Evolutionary conservation across 371 early-diverging fungal genomes (phyloP).

Genomic region (Rhizoclosmatium hyalinum): DNA sequence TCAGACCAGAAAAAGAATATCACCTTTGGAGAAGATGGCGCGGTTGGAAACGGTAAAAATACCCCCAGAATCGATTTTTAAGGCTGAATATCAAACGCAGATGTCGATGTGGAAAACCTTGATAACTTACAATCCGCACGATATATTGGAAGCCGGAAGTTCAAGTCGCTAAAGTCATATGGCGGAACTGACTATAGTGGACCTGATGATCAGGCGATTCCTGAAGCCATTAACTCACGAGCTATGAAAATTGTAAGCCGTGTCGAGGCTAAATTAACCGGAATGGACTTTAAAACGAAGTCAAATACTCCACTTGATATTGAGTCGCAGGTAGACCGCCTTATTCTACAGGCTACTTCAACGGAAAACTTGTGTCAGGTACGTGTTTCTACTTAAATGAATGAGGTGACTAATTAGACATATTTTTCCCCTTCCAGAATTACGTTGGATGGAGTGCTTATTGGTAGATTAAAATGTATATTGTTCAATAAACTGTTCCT

Average conservation of each 20-base stretch:
- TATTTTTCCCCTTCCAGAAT: too few relatives aligned
- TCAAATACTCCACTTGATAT: conserved; percentile 81
- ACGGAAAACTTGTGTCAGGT: conserved; percentile 89
- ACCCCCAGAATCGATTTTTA: not conserved
- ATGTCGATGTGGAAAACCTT: not conserved
- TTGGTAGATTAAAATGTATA: too few relatives aligned
- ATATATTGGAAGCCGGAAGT: conserved; percentile 26
- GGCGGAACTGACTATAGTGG: not conserved
- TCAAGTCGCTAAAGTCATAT: conserved; percentile 20
- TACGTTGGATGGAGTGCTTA: too few relatives aligned
- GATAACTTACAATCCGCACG: conserved; percentile 2
- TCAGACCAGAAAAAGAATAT: conserved; percentile 12
- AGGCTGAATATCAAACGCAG: not conserved
- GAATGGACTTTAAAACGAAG: conserved; percentile 87
- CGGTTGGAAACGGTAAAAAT: conserved; percentile 34
- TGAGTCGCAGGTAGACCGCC: conserved; percentile 85
- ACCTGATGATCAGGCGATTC: conserved; percentile 59
- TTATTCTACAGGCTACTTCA: conserved; percentile 94
- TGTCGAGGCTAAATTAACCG: conserved; percentile 81
- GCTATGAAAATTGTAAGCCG: conserved; percentile 70
- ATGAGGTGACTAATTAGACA: too few relatives aligned
- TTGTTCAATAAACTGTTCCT: too few relatives aligned
- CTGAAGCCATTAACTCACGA: conserved; percentile 62
- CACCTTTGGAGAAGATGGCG: conserved; percentile 18
- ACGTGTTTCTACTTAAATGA: not conserved